Percentiles rank a stretch among this genome's conserved stretches.
Evolutionary conservation across 2,329 filamentous ascomycete species (phyloP).

Genomic region (Claviceps cyperi): DNA sequence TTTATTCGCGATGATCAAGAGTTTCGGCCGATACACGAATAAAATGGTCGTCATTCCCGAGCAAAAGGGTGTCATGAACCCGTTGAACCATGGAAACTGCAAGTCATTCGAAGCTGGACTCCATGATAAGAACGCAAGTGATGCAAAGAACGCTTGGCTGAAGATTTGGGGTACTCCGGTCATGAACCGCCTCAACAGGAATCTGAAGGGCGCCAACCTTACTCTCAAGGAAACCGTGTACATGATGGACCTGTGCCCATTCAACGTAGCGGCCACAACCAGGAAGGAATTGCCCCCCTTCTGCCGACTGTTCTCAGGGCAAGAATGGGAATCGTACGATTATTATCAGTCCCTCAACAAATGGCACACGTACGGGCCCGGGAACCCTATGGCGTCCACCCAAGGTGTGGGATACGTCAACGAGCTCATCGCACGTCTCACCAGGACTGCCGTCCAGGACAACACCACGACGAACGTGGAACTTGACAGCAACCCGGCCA

Average conservation of each 20-base stretch:
- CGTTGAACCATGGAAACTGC: constrained; percentile 62
- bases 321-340: constrained; percentile 67
- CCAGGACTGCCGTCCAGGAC: constrained; percentile 52
- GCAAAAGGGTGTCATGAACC: constrained; percentile 56
- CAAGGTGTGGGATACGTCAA: constrained; percentile 82
- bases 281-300: constrained; percentile 46
- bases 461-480: constrained; percentile 65
- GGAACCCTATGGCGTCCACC: constrained; percentile 65
- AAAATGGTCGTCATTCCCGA: constrained; percentile 58
- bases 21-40: constrained; percentile 31
- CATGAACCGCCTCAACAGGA: constrained; percentile 50
- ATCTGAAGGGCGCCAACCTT: constrained; percentile 54
- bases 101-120: constrained; percentile 50
- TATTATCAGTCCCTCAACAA: constrained; percentile 71
- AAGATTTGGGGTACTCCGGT: constrained; percentile 53
- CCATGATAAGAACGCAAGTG: constrained; percentile 30
- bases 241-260: constrained; percentile 84
- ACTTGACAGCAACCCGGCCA: constrained; percentile 48
- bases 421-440: constrained; percentile 73
- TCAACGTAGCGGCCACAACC: constrained; percentile 56
- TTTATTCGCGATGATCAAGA: constrained; percentile 5
- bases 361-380: constrained; percentile 68
- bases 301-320: constrained; percentile 56
- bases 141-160: constrained; percentile 43
- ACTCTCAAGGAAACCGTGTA: constrained; percentile 46